Percentiles rank a stretch among this genome's conserved stretches.
phyloP scores from a whole-genome alignment of 2,329 filamentous ascomycete species.

The Periglandula ipomoeae region DNA sequence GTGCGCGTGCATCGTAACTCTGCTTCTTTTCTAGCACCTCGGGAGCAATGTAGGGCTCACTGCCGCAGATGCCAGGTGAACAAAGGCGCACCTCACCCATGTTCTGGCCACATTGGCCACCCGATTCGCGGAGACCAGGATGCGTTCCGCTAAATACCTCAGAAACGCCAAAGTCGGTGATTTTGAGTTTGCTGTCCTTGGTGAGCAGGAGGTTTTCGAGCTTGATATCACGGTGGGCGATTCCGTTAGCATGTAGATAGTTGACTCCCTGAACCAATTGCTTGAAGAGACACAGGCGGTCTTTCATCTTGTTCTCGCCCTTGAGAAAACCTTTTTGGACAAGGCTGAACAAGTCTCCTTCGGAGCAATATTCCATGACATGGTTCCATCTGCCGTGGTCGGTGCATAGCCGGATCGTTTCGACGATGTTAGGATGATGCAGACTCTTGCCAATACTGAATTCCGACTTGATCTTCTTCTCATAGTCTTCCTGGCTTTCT shows the following conservation, averaged over 20 bases:
- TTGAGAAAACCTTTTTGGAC: constrained; percentile 64
- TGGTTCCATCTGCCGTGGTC: constrained; percentile 74
- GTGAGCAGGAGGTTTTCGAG: constrained; percentile 77
- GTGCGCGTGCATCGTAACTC: constrained; percentile 61
- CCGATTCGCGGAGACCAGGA: constrained; percentile 64
- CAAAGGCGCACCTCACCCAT: constrained; percentile 66
- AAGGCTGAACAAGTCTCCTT: constrained; percentile 70
- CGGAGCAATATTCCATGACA: constrained; percentile 85
- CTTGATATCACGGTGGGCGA: constrained; percentile 87
- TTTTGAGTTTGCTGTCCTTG: constrained; percentile 74
- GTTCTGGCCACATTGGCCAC: constrained; percentile 63
- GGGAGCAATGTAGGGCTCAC: constrained; percentile 77
- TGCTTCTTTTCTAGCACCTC: constrained; percentile 65
- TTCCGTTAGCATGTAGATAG: constrained; percentile 75
- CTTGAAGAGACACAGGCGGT: constrained; percentile 81
- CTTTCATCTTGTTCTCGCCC: constrained; percentile 52
- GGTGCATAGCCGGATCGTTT: constrained; percentile 67
- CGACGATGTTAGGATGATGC: constrained; percentile 79
- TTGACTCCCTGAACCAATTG: constrained; percentile 74
- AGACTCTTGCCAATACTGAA: constrained; percentile 80
- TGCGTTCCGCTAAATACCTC: constrained; percentile 79
- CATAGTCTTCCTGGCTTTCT: constrained; percentile 66
- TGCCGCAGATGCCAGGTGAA: constrained; percentile 73
- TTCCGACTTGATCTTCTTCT: constrained; percentile 85
- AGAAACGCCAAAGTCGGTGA: constrained; percentile 85